A percentile compares a stretch with the other conserved stretches of the same genome.
Evolutionary conservation across 129 eudicot genomes (phyloP).

Genomic region (Flaveria linearis): DNA sequence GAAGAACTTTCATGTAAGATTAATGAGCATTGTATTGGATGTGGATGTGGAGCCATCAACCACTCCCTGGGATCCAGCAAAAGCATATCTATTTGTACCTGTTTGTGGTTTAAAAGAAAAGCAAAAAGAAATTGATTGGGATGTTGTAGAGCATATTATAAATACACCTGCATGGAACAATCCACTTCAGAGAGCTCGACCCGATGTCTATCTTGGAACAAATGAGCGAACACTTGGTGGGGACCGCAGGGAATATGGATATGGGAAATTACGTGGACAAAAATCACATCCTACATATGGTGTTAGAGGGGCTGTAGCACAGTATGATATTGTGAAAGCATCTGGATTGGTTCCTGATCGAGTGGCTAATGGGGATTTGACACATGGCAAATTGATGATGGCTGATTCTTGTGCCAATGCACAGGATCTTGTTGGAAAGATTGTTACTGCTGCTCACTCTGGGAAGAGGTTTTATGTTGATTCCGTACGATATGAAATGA

Average conservation of each 20-base stretch:
- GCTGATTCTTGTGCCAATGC: slow-evolving; percentile 72
- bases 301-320: slow-evolving; percentile 96
- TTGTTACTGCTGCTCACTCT: slow-evolving; percentile 98
- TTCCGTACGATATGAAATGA: slow-evolving; percentile 88
- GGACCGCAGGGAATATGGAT: slow-evolving; percentile 94
- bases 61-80: slow-evolving; percentile 96
- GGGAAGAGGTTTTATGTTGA: slow-evolving; percentile 97
- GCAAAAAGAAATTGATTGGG: slow-evolving; percentile 73
- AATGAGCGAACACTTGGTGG: slow-evolving; percentile 93
- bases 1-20: slow-evolving; percentile 92
- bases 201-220: slow-evolving; percentile 97
- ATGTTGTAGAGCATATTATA: slow-evolving; percentile 49
- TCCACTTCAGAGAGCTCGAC: slow-evolving; percentile 95
- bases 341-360: slow-evolving; percentile 82
- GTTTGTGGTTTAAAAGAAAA: slow-evolving; percentile 36
- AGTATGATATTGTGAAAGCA: slow-evolving; percentile 91
- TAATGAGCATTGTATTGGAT: slow-evolving; percentile 98
- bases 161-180: slow-evolving; percentile 82
- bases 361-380: slow-evolving; percentile 40
- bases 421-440: slow-evolving; percentile 80
- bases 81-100: slow-evolving; percentile 93
- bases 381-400: slow-evolving; percentile 65
- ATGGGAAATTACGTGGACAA: slow-evolving; percentile 86
- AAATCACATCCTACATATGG: slow-evolving; percentile 95
- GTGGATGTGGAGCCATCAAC: slow-evolving; percentile 97